phyloP scores from a whole-genome alignment of 768 basidiomycete genomes.

The Rhizopogon sp. region DNA sequence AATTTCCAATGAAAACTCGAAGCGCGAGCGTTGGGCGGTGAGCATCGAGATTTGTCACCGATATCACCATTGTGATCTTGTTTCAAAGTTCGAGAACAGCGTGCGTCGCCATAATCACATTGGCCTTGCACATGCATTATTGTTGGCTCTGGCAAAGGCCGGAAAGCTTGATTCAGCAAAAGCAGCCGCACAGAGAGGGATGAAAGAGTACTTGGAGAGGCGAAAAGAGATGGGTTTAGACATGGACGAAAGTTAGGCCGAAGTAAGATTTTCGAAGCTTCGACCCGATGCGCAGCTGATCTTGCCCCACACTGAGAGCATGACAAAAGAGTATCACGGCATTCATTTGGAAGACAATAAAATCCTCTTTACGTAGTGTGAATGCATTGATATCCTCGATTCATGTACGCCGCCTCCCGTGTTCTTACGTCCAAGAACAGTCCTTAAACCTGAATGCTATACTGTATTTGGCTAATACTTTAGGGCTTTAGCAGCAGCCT shows the following conservation, averaged over 20 bases:
- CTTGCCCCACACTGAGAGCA: neutral
- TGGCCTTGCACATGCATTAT: conserved; percentile 70
- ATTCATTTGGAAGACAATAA: neutral
- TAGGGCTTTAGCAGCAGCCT: no score
- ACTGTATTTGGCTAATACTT: no score
- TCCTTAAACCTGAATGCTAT: no score
- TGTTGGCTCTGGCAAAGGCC: conserved; percentile 69
- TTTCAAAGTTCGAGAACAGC: conserved; percentile 76
- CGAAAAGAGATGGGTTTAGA: conserved; percentile 34
- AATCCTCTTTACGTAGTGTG: neutral
- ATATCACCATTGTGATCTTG: conserved; percentile 7
- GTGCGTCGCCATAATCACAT: conserved; percentile 84
- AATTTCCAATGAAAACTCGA: conserved; percentile 63
- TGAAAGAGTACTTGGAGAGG: conserved; percentile 39
- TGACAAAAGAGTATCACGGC: neutral
- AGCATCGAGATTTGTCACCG: conserved; percentile 26
- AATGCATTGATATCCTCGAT: neutral
- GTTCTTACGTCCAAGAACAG: no score
- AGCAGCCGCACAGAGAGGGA: conserved; percentile 36
- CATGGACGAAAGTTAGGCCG: conserved; percentile 38
- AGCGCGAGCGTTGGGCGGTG: conserved; percentile 80
- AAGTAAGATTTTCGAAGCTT: neutral
- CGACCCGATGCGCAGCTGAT: neutral
- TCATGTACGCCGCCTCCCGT: neutral
- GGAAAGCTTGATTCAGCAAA: conserved; percentile 54